These are phyloP conservation scores for Fragilaria crotonensis DNA, from an alignment of 108 stramenopile species.

Conservation along the genomic window DNA sequence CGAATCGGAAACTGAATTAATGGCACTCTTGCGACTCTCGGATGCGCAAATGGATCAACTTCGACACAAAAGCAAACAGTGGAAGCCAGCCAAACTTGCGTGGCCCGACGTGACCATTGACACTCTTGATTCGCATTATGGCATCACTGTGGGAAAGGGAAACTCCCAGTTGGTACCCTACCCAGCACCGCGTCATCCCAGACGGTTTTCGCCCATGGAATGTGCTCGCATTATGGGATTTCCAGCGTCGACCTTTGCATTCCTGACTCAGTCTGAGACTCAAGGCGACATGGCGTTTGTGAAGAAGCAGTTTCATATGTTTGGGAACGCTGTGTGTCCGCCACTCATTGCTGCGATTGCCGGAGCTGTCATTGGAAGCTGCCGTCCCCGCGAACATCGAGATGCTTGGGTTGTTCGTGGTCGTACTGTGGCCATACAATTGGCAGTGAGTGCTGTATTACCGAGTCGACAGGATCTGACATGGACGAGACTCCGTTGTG, in stretches of 20 bases:
- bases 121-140: conserved; percentile 68
- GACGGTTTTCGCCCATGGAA: conserved; percentile 63
- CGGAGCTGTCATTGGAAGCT: conserved; percentile 39
- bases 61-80: not conserved
- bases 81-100: conserved; percentile 31
- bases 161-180: conserved; percentile 67
- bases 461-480: too few relatives aligned
- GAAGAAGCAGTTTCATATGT: conserved; percentile 39
- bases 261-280: too few relatives aligned
- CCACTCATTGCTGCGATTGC: conserved; percentile 70
- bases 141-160: conserved; percentile 59
- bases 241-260: conserved; percentile 50
- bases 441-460: too few relatives aligned
- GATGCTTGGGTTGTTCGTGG: too few relatives aligned
- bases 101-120: conserved; percentile 61
- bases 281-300: conserved; percentile 62
- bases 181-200: conserved; percentile 31
- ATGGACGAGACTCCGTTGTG: too few relatives aligned
- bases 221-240: conserved; percentile 77
- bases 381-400: too few relatives aligned
- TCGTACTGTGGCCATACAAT: too few relatives aligned
- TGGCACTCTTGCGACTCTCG: conserved; percentile 41
- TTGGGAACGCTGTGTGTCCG: conserved; percentile 79
- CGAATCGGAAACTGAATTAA: not conserved
- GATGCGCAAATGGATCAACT: conserved; percentile 43